Evolutionary conservation across 148 eudicot species (phyloP).

Genomic region (Rhododendron griersonianum): DNA sequence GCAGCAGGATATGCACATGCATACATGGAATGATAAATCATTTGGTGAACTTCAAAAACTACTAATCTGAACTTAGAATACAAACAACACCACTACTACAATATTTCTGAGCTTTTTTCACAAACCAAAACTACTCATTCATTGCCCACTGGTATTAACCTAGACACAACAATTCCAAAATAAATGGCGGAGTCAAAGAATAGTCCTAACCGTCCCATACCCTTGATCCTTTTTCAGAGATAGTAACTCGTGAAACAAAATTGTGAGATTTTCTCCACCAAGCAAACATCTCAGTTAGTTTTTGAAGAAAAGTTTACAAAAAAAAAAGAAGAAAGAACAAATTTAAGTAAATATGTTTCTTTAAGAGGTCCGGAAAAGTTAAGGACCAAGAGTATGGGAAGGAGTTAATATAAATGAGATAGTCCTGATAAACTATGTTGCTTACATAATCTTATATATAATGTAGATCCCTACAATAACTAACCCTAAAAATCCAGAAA

Average conservation of each 20-base stretch:
- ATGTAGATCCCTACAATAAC: too few species aligned
- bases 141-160: conserved; percentile 28
- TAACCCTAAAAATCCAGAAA: too few species aligned
- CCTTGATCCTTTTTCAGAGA: background rate
- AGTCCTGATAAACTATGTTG: background rate
- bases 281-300: background rate
- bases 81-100: too few species aligned
- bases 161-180: background rate
- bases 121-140: too few species aligned
- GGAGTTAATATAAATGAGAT: background rate
- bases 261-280: background rate
- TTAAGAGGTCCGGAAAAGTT: background rate
- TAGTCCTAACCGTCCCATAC: background rate
- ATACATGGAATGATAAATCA: too few species aligned
- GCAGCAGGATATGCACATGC: too few species aligned
- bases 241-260: background rate
- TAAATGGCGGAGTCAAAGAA: background rate
- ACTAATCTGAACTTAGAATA: too few species aligned
- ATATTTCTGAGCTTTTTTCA: too few species aligned
- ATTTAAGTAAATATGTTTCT: background rate
- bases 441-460: too few species aligned
- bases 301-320: background rate
- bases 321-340: background rate
- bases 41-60: too few species aligned
- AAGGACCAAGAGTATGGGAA: background rate